A percentile compares a stretch with the other conserved stretches of the same genome.
phyloP scores from a whole-genome alignment of 192 early-diverging fungal species.

The Podila verticillata region DNA sequence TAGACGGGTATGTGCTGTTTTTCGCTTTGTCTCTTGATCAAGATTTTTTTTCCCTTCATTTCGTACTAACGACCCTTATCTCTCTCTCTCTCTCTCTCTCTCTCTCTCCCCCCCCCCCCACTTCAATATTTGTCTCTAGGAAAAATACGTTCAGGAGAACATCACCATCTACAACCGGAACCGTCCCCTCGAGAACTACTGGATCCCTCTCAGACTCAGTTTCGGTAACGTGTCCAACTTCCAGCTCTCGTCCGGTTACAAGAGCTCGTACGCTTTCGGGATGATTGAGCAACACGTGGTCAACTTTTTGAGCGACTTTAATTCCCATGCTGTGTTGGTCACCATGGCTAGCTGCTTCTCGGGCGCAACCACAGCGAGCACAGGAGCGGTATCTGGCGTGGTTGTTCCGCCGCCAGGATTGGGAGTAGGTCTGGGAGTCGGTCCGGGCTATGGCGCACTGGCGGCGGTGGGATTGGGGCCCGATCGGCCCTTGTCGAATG shows the following conservation, averaged over 20 bases:
- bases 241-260: slow-evolving; percentile 75
- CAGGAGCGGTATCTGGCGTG: background rate
- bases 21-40: too few species aligned
- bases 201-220: slow-evolving; percentile 70
- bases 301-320: slow-evolving; percentile 68
- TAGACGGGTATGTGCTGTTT: slow-evolving; percentile 55
- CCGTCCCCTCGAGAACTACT: slow-evolving; percentile 73
- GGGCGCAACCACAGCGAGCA: background rate
- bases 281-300: slow-evolving; percentile 74
- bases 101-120: too few species aligned
- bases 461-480: slow-evolving; percentile 22
- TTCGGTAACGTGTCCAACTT: slow-evolving; percentile 77
- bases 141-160: slow-evolving; percentile 80
- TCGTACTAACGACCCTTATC: background rate
- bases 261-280: slow-evolving; percentile 63
- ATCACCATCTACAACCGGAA: slow-evolving; percentile 76
- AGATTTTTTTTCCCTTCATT: background rate
- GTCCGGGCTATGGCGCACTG: background rate
- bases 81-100: background rate
- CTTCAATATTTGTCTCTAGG: slow-evolving; percentile 60
- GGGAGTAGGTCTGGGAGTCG: background rate
- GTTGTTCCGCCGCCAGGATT: background rate
- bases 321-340: slow-evolving; percentile 50
- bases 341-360: slow-evolving; percentile 42
- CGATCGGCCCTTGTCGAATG: slow-evolving; percentile 11